A percentile compares a stretch with the other conserved stretches of the same genome.
These are phyloP conservation scores for Phlebopus sp. DNA, from an alignment of 1,284 basidiomycete species.

Conservation along the genomic window DNA sequence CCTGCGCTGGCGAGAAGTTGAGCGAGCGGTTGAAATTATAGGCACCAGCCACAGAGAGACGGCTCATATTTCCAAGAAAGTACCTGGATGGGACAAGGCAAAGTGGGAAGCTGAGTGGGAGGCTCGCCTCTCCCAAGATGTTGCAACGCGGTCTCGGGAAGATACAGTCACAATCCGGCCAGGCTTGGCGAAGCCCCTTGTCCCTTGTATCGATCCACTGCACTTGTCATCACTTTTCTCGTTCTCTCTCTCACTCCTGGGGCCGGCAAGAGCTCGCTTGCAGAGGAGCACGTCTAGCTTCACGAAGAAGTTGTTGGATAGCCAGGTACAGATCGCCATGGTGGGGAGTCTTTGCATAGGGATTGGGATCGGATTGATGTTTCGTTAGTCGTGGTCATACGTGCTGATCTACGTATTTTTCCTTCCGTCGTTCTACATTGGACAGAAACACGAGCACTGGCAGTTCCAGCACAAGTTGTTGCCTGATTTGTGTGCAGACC, in stretches of 20 bases:
- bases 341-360: conserved; percentile 34
- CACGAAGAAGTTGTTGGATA: conserved; percentile 25
- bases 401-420: not conserved
- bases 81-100: conserved; percentile 50
- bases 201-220: conserved; percentile 41
- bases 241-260: conserved; percentile 46
- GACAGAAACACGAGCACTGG: too few species aligned
- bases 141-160: conserved; percentile 44
- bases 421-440: not conserved
- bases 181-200: conserved; percentile 7
- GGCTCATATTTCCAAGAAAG: conserved; percentile 20
- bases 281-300: conserved; percentile 13
- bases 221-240: conserved; percentile 47
- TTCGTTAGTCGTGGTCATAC: conserved; percentile 21
- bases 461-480: too few species aligned
- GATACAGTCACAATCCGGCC: conserved; percentile 18
- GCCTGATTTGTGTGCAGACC: too few species aligned
- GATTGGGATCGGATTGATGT: conserved; percentile 29
- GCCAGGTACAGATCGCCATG: conserved; percentile 27
- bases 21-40: conserved; percentile 45
- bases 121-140: conserved; percentile 52
- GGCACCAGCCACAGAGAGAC: conserved; percentile 28
- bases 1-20: conserved; percentile 66
- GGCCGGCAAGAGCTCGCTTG: conserved; percentile 21
- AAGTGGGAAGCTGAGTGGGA: conserved; percentile 67